Evolutionary conservation across 495 filamentous ascomycete genomes (phyloP), one percentile per base, ranked within the genome.

Genomic region (Sphaerosporella brunnea): DNA sequence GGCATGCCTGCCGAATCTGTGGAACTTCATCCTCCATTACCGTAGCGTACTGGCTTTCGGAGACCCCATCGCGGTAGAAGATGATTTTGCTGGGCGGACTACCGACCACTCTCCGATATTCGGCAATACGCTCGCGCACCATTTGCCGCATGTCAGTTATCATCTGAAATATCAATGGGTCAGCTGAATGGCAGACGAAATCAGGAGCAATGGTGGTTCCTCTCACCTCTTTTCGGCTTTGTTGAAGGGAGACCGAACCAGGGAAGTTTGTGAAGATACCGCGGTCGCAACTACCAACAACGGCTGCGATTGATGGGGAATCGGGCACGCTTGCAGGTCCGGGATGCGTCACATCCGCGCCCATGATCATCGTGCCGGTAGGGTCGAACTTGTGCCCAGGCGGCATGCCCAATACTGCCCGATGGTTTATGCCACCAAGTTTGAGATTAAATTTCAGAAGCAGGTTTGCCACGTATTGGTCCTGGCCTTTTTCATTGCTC

Each of bases 1-100:
- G 8, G 40, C 19, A 43, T 1, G 40, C 40, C 1, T 70, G 36
- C 21, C 70, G 52, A 37, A 93, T 68, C 0, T 64, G 61, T 0
- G 72, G 70, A 0, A 82, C 66, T 35, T 61, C 58, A 0, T 46
- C 20, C 19, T 51, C 47, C 13, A 60, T 45, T 4, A 61, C 46
- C 13, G 36, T 47, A 1, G 48, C 43, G 28, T 53, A 61, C 28
- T 61, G 57, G 4, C 82, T 76, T 55, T 96, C 88, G 0, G 80
- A 84, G 1, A 96, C 84, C 24, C 88, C 88, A 62, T 95, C 88
- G 25, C 88, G 79, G 66, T 85, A 95, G 28, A 93, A 71, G 48
- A 96, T 59, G 47, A 96, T 80, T 45, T 79, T 79, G 23, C 74
- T 65, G 0, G 88, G 88, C 13, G 23, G 20, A 24, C 0, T 75